Conservation (phyloP, 108 stramenopile species). For the Schizochytrium sp. region DNA sequence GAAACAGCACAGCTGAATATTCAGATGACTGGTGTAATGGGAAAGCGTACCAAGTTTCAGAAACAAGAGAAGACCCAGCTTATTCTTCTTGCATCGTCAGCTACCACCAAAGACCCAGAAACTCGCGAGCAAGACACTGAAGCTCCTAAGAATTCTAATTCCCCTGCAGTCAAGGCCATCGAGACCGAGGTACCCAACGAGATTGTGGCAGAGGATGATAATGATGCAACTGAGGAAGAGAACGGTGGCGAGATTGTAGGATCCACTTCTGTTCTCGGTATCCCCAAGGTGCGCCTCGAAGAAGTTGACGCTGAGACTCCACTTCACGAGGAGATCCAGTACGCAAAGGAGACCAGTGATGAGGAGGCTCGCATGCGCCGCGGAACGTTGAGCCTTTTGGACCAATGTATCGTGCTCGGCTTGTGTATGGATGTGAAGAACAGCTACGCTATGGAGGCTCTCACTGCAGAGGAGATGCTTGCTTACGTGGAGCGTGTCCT, state of each 20-base stretch:
- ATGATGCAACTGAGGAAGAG: not conserved
- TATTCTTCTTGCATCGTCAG: slow-evolving; percentile 61
- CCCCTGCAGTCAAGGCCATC: not conserved
- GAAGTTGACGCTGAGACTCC: slow-evolving; percentile 81
- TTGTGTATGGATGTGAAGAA: slow-evolving; percentile 96
- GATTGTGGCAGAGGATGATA: not conserved
- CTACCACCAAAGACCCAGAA: slow-evolving; percentile 62
- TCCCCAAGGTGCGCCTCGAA: slow-evolving; percentile 45
- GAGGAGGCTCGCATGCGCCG: slow-evolving; percentile 31
- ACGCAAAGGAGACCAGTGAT: slow-evolving; percentile 74
- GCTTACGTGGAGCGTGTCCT: slow-evolving; percentile 90
- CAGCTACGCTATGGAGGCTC: slow-evolving; percentile 89
- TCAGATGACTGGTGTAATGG: slow-evolving; percentile 70
- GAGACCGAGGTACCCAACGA: not conserved
- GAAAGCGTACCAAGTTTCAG: slow-evolving; percentile 79
- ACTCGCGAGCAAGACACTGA: not conserved
- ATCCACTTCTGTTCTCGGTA: not conserved
- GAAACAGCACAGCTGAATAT: slow-evolving; percentile 64
- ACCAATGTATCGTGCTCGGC: slow-evolving; percentile 89
- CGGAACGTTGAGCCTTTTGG: slow-evolving; percentile 70
- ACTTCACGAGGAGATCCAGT: slow-evolving; percentile 86
- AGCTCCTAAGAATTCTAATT: no score
- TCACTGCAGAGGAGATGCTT: slow-evolving; percentile 95
- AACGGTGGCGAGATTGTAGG: slow-evolving; percentile 2
- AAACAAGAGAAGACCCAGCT: slow-evolving; percentile 68